phyloP scores from a whole-genome alignment of 108 stramenopile genomes.

The Conticribra guillardii region DNA sequence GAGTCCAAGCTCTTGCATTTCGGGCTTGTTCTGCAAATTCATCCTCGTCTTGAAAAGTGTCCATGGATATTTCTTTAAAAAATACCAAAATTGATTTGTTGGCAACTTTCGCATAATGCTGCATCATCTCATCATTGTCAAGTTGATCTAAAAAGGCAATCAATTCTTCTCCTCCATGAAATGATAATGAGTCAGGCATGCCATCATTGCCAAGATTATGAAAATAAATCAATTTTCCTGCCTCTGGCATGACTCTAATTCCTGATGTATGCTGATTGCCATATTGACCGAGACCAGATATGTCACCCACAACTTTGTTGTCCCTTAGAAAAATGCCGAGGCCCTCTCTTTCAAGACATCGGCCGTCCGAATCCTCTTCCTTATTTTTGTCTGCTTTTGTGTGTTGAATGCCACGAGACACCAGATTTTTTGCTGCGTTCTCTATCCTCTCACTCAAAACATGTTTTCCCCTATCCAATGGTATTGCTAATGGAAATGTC shows the following conservation, averaged over 20 bases:
- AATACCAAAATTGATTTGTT: conserved; percentile 44
- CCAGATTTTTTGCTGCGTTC: conserved; percentile 17
- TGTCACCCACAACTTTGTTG: no score
- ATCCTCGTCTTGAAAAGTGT: conserved; percentile 4
- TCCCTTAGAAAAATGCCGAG: conserved; percentile 16
- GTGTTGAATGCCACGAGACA: conserved; percentile 32
- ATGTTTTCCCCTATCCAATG: conserved; percentile 3
- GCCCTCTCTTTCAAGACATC: conserved; percentile 21
- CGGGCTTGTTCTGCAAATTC: conserved; percentile 24
- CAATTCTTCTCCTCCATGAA: conserved; percentile 52
- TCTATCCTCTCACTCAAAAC: no score
- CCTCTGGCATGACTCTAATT: conserved; percentile 43
- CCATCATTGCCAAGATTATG: conserved; percentile 47
- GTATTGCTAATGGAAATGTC: conserved; percentile 45
- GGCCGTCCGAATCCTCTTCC: conserved; percentile 9
- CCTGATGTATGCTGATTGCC: conserved; percentile 8
- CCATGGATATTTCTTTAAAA: conserved; percentile 45
- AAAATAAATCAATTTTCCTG: conserved; percentile 44
- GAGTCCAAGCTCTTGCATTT: conserved; percentile 33
- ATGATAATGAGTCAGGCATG: conserved; percentile 36
- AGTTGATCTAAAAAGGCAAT: not conserved
- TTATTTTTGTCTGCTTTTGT: conserved; percentile 27
- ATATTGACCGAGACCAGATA: no score
- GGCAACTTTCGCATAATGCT: not conserved
- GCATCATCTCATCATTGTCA: not conserved